These are phyloP conservation scores for Amanita fuliginea DNA, from an alignment of 768 basidiomycete species.

Conservation along the genomic window DNA sequence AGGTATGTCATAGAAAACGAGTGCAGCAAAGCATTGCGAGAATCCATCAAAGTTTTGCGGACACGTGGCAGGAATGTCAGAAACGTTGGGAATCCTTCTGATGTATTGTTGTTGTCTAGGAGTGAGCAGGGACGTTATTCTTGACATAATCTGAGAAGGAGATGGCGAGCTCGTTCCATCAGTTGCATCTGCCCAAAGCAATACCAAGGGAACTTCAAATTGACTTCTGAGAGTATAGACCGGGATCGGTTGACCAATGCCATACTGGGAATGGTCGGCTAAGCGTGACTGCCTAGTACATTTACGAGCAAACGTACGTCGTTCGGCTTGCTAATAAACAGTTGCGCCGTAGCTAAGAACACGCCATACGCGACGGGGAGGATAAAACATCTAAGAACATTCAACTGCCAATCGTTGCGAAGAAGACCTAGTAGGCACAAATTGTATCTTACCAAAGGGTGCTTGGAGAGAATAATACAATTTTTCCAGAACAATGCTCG, in stretches of 20 bases:
- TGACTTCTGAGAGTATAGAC: constrained; percentile 33
- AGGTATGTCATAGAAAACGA: constrained; percentile 53
- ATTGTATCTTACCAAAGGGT: constrained; percentile 42
- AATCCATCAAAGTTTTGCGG: constrained; percentile 65
- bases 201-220: constrained; percentile 39
- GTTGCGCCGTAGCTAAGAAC: constrained; percentile 55
- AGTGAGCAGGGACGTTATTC: constrained; percentile 43
- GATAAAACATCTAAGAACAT: constrained; percentile 49
- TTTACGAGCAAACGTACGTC: constrained; percentile 27
- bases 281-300: neutral
- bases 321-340: constrained; percentile 47
- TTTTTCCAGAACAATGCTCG: constrained; percentile 58
- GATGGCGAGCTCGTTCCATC: constrained; percentile 43
- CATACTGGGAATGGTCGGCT: constrained; percentile 30
- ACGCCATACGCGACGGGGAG: constrained; percentile 56
- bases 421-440: constrained; percentile 1
- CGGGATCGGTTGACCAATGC: constrained; percentile 45
- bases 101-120: constrained; percentile 36
- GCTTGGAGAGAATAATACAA: constrained; percentile 60
- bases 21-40: constrained; percentile 60
- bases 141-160: constrained; percentile 48
- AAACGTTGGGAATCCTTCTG: constrained; percentile 31
- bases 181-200: constrained; percentile 65
- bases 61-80: constrained; percentile 45
- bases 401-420: constrained; percentile 27